Conservation (phyloP, 441 rosid species). For the Erysimum cheiri region DNA sequence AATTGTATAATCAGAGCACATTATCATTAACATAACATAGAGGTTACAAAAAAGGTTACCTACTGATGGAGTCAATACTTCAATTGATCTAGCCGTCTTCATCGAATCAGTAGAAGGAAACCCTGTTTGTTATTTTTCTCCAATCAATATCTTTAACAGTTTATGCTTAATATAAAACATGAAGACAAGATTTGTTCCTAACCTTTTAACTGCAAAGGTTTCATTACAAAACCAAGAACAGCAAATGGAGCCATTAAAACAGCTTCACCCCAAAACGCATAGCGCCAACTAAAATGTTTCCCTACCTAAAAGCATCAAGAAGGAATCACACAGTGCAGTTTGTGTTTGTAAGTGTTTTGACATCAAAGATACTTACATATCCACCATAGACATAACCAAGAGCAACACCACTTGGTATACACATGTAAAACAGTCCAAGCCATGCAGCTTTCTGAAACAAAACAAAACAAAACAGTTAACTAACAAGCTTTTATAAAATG, state of each 20-base stretch:
- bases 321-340: not conserved
- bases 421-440: slow-evolving; percentile 94
- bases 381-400: slow-evolving; percentile 91
- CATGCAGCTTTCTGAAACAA: slow-evolving; percentile 91
- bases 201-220: slow-evolving; percentile 86
- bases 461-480: slow-evolving; percentile 25
- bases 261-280: slow-evolving; percentile 91
- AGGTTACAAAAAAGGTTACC: not conserved
- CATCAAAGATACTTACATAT: slow-evolving; percentile 27
- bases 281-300: slow-evolving; percentile 68
- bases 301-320: slow-evolving; percentile 64
- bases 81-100: not conserved
- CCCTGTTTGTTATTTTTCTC: not conserved
- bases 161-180: slow-evolving; percentile 38
- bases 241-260: slow-evolving; percentile 87
- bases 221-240: slow-evolving; percentile 74
- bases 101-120: slow-evolving; percentile 24
- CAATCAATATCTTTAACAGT: slow-evolving; percentile 41
- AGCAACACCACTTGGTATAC: slow-evolving; percentile 94
- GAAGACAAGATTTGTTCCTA: not conserved
- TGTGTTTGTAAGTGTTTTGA: not conserved
- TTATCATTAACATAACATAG: not conserved
- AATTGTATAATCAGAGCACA: slow-evolving; percentile 1
- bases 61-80: slow-evolving; percentile 27
- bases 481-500: not conserved